phyloP scores from a whole-genome alignment of 495 filamentous ascomycete genomes.

The Aspergillus campestris region DNA sequence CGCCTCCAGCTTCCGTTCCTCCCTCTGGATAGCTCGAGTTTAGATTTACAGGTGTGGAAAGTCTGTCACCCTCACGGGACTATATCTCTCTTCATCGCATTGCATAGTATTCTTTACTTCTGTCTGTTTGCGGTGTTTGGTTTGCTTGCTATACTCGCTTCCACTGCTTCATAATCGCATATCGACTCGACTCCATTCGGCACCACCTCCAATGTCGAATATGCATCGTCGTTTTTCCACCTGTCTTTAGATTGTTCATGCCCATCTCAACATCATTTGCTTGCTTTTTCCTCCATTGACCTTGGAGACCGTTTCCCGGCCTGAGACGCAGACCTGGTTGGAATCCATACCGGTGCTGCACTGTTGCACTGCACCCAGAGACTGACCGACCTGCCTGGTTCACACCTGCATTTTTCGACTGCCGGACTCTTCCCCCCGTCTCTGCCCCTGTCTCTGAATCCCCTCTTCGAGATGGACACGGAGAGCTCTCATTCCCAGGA shows the following conservation, averaged over 20 bases:
- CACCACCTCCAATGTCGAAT: conserved; percentile 12
- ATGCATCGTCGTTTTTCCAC: conserved; percentile 32
- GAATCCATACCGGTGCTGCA: neutral
- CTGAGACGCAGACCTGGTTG: neutral
- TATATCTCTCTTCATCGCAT: neutral
- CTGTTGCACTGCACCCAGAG: conserved; percentile 6
- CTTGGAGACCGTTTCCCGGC: neutral
- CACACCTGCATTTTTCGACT: conserved; percentile 3
- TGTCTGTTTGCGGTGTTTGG: neutral
- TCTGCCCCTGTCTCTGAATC: conserved; percentile 12
- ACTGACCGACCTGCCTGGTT: conserved; percentile 8
- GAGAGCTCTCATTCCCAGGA: conserved; percentile 36
- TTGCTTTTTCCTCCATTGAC: neutral
- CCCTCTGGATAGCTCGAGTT: conserved; percentile 7
- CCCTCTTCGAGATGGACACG: conserved; percentile 31
- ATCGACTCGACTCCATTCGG: conserved; percentile 1
- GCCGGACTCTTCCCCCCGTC: neutral
- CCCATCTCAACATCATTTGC: neutral
- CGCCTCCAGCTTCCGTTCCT: neutral
- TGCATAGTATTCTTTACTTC: neutral
- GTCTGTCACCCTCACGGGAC: conserved; percentile 3
- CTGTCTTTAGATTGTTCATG: conserved; percentile 11
- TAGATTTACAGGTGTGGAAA: conserved; percentile 5
- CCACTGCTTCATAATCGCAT: conserved; percentile 7
- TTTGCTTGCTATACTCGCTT: conserved; percentile 3